phyloP scores from a whole-genome alignment of 1,284 basidiomycete species.

The Sanghuangporus weigelae region DNA sequence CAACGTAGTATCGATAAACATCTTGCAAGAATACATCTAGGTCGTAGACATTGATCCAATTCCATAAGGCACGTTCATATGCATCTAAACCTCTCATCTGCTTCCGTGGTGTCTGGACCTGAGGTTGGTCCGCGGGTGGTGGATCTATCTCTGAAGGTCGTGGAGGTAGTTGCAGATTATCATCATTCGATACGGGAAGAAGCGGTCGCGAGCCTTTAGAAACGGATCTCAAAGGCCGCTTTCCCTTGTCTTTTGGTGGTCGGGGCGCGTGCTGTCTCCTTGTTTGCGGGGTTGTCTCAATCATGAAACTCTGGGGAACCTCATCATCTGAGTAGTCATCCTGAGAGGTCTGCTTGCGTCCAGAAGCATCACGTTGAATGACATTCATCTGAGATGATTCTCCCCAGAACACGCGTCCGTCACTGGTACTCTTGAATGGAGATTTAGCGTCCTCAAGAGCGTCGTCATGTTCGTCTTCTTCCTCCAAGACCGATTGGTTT shows the following conservation, averaged over 20 bases:
- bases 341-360: slow-evolving; percentile 51
- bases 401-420: slow-evolving; percentile 53
- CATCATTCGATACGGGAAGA: slow-evolving; percentile 28
- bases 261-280: slow-evolving; percentile 25
- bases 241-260: slow-evolving; percentile 34
- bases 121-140: slow-evolving; percentile 10
- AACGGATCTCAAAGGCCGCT: not conserved
- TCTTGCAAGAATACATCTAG: slow-evolving; percentile 94
- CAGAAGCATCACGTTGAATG: slow-evolving; percentile 61
- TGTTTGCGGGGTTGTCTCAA: slow-evolving; percentile 50
- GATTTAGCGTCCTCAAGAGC: slow-evolving; percentile 37
- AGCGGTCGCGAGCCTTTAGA: slow-evolving; percentile 23
- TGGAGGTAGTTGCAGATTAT: slow-evolving; percentile 49
- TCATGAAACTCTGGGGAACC: slow-evolving; percentile 78
- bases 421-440: slow-evolving; percentile 47
- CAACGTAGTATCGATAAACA: slow-evolving; percentile 93
- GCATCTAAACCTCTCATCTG: slow-evolving; percentile 71
- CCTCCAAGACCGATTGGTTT: slow-evolving; percentile 59
- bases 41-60: slow-evolving; percentile 98
- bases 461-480: slow-evolving; percentile 49
- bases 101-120: slow-evolving; percentile 19
- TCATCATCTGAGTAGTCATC: slow-evolving; percentile 73
- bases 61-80: slow-evolving; percentile 91
- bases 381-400: slow-evolving; percentile 49
- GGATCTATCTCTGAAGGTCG: slow-evolving; percentile 57